Conservation (phyloP, 2,329 filamentous ascomycete genomes). For the Ophiocordyceps polyrhachis-furcata region DNA sequence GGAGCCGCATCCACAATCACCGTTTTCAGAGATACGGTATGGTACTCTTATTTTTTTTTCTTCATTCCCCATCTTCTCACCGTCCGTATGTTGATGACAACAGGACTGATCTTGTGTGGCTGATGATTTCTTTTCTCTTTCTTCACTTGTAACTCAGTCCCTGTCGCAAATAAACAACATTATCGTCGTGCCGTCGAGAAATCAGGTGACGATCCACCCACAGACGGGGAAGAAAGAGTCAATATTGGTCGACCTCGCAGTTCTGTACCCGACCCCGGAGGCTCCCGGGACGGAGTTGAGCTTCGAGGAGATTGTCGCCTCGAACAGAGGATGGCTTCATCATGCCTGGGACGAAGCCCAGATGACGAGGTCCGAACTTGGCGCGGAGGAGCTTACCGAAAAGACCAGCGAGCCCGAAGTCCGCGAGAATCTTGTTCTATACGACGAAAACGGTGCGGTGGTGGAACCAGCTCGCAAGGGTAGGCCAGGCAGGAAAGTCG, state of each 20-base stretch:
- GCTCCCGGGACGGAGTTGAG: slow-evolving; percentile 59
- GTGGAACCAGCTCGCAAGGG: slow-evolving; percentile 25
- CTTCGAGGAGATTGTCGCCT: slow-evolving; percentile 81
- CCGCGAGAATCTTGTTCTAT: slow-evolving; percentile 22
- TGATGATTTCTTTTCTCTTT: slow-evolving; percentile 21
- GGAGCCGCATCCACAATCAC: slow-evolving; percentile 58
- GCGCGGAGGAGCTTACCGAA: slow-evolving; percentile 13
- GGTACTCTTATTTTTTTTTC: slow-evolving; percentile 10
- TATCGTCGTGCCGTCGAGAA: slow-evolving; percentile 48
- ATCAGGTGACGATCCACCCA: slow-evolving; percentile 68
- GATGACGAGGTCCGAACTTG: slow-evolving; percentile 17
- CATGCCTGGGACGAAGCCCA: slow-evolving; percentile 25
- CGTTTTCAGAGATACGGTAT: slow-evolving; percentile 90
- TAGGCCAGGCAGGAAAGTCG: slow-evolving; percentile 44
- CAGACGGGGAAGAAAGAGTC: slow-evolving; percentile 68
- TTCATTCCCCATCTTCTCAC: slow-evolving; percentile 12
- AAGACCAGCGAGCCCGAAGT: slow-evolving; percentile 21
- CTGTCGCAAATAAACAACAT: slow-evolving; percentile 44
- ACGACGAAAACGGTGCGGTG: slow-evolving; percentile 41
- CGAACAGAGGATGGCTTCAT: slow-evolving; percentile 50
- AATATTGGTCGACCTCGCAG: slow-evolving; percentile 72
- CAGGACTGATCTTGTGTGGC: slow-evolving; percentile 77
- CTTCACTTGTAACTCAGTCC: slow-evolving; percentile 30
- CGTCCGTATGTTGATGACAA: slow-evolving; percentile 63
- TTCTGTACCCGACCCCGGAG: slow-evolving; percentile 63